phyloP scores from a whole-genome alignment of 148 eudicot species.

The Camellia japonica region DNA sequence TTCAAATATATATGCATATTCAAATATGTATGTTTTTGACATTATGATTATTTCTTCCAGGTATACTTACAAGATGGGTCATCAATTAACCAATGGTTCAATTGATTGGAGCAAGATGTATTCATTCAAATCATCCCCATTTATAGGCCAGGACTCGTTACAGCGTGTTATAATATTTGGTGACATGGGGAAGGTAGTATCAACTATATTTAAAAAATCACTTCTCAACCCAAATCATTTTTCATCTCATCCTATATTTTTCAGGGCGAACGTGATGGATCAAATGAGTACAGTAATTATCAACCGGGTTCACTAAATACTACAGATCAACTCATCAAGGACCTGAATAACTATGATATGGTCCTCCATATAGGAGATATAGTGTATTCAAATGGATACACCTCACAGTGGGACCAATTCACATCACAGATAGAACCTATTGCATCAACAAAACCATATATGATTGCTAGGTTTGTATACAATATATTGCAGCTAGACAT shows the following conservation, averaged over 20 bases:
- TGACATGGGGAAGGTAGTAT: slow-evolving; percentile 89
- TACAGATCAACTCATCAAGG: slow-evolving; percentile 69
- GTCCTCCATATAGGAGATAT: slow-evolving; percentile 90
- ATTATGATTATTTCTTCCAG: slow-evolving; percentile 30
- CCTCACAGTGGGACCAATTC: slow-evolving; percentile 96
- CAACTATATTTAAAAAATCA: no score
- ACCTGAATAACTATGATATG: slow-evolving; percentile 63
- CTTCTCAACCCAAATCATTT: background rate
- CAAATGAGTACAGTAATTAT: slow-evolving; percentile 76
- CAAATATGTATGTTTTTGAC: no score
- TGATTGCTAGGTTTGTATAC: slow-evolving; percentile 71
- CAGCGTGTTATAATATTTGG: slow-evolving; percentile 84
- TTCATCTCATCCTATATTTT: background rate
- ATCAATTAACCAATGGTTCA: slow-evolving; percentile 55
- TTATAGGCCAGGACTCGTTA: slow-evolving; percentile 78
- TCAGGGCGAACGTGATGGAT: slow-evolving; percentile 69
- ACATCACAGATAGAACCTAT: slow-evolving; percentile 84
- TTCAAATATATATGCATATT: no score
- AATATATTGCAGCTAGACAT: background rate
- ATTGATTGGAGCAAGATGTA: slow-evolving; percentile 71
- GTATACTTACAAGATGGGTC: slow-evolving; percentile 77
- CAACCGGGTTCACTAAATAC: slow-evolving; percentile 83
- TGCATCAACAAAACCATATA: slow-evolving; percentile 75
- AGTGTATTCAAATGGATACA: slow-evolving; percentile 72
- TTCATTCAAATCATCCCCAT: slow-evolving; percentile 74